These are phyloP conservation scores for Perkinsela sp. DNA, from an alignment of 208 protist genomes.

Conservation along the genomic window DNA sequence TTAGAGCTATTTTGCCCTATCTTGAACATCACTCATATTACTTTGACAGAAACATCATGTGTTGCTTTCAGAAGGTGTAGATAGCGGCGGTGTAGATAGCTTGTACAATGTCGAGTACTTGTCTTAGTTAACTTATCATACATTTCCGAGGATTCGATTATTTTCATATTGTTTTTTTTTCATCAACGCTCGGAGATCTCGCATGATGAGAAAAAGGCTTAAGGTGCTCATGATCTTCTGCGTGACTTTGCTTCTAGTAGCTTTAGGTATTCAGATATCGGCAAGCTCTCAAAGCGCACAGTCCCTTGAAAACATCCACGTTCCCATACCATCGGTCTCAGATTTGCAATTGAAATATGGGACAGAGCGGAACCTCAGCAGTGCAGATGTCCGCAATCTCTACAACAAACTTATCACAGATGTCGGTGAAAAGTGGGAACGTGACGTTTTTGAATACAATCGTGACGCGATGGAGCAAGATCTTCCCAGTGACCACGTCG, in stretches of 20 bases:
- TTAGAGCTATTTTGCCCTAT: neutral
- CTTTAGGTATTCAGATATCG: neutral
- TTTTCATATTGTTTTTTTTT: neutral
- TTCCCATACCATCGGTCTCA: neutral
- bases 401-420: neutral
- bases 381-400: neutral
- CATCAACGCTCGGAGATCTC: neutral
- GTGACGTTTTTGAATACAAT: neutral
- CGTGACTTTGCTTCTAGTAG: neutral
- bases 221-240: neutral
- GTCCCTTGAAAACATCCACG: neutral
- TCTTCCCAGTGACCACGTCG: neutral
- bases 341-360: neutral
- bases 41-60: slow-evolving; percentile 1
- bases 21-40: neutral
- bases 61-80: neutral
- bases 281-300: neutral
- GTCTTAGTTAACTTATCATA: neutral
- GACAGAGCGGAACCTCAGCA: neutral
- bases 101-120: too few species aligned
- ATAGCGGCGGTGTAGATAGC: neutral
- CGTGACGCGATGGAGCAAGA: neutral
- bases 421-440: neutral
- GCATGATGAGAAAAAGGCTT: neutral
- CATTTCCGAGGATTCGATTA: neutral